These are phyloP conservation scores for Anisodus acutangulus DNA, from an alignment of 257 asterid genomes.

Conservation along the genomic window DNA sequence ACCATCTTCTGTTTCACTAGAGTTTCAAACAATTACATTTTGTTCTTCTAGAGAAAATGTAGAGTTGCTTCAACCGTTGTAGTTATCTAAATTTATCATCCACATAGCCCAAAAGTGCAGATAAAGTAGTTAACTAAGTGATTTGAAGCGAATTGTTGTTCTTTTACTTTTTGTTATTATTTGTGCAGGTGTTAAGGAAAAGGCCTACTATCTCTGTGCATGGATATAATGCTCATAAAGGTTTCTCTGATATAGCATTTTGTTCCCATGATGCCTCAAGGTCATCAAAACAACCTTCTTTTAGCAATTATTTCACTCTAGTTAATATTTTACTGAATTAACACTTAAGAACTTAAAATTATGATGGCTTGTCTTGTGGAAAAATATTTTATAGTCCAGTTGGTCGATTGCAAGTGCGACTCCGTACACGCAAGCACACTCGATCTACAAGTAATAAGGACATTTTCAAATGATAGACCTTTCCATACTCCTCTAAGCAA, in stretches of 20 bases:
- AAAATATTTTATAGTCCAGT: neutral
- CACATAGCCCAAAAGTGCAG: neutral
- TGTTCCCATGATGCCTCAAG: conserved; percentile 72
- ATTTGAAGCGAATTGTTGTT: neutral
- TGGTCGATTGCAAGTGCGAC: no score
- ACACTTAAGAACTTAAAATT: neutral
- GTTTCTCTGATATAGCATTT: conserved; percentile 84
- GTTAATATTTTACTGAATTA: conserved; percentile 8
- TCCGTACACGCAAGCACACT: no score
- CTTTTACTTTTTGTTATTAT: conserved; percentile 35
- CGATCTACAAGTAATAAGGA: no score
- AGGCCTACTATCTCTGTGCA: conserved; percentile 71
- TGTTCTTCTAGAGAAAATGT: conserved; percentile 22
- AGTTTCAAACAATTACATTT: conserved; percentile 26
- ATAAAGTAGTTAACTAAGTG: conserved; percentile 3
- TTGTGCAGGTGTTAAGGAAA: conserved; percentile 69
- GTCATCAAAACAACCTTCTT: conserved; percentile 41
- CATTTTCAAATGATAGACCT: no score
- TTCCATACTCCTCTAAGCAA: no score
- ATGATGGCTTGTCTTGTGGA: conserved; percentile 31
- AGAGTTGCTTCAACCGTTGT: neutral
- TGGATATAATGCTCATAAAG: conserved; percentile 67
- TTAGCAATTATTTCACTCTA: conserved; percentile 16
- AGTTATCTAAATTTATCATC: neutral
- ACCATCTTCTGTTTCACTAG: conserved; percentile 33